Percentiles rank a stretch among this genome's conserved stretches.
These are phyloP conservation scores for Fusarium sp. DNA, from an alignment of 2,329 filamentous ascomycete genomes.

Conservation along the genomic window DNA sequence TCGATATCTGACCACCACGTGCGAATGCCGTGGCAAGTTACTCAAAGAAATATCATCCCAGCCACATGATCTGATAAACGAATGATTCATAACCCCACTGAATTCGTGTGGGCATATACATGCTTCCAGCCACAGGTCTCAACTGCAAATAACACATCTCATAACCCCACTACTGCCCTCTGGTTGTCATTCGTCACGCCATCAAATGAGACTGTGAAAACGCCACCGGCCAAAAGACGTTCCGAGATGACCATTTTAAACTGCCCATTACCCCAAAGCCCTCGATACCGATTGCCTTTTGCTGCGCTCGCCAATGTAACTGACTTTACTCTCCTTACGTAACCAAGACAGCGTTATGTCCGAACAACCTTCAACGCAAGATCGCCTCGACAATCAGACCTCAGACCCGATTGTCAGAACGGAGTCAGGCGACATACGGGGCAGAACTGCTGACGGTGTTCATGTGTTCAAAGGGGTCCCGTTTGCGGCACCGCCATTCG, in stretches of 20 bases:
- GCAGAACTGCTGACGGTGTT: background rate
- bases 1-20: too few species aligned
- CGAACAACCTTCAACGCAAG: background rate
- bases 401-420: background rate
- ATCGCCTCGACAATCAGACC: background rate
- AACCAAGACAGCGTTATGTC: background rate
- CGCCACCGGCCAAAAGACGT: too few species aligned
- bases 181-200: background rate
- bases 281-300: rapidly evolving
- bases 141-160: background rate
- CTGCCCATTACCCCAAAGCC: too few species aligned
- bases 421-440: background rate
- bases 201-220: rapidly evolving
- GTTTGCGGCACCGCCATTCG: background rate
- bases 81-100: background rate
- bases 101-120: background rate
- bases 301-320: rapidly evolving
- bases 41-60: rapidly evolving
- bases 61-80: background rate
- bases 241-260: background rate
- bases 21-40: background rate
- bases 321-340: rapidly evolving
- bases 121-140: background rate
- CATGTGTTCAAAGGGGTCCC: background rate
- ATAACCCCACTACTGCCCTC: background rate